Base-by-base conservation (phyloP, 768 basidiomycete genomes). In the Inosperma sp. region DNA sequence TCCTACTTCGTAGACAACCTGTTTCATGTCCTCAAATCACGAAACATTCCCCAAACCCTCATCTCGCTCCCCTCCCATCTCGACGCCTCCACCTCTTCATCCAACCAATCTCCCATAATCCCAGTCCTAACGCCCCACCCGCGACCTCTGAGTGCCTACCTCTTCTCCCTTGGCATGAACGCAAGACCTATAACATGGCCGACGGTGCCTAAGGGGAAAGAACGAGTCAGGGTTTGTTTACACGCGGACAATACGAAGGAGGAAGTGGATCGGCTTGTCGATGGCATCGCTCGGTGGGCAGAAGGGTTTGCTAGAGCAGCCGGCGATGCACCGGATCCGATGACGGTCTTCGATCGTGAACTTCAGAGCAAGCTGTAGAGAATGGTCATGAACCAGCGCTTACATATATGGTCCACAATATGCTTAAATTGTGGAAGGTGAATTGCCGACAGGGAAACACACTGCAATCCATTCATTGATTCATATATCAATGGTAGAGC, bases 211-310 rank as follows among this genome's bases (percentile, higher is more conserved):
- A 84, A 83, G 47, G 93, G 90, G 7, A 79, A 78, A 52, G 87
- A 93, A 53, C 79, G 93, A 14, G 84, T 97, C 2, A 69, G 94
- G 3, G 79, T 97, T n/a, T 97, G 94, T 64, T 60, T 97, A 22
- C 88, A 93, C 60, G 82, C 92, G 0, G 82, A 77, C 2, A 91
- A 94, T 59, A 80, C 82, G 12, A 62, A 47, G 53, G 73, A 69
- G 31, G 84, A 94, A 23, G 74, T 95, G 3, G 77, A 81, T 31
- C 62, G 66, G 12, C 68, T 96, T 16, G 74, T 80, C 0, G 49
- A 63, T 2, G 80, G 74, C 0, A 72, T 84, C 41, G 51, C 80
- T 2, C 59, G 49, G 16, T 83, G 80, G 80, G 80, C 74, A 1
- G 51, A 62, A 26, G 72, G n/a, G n/a, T n/a, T n/a, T n/a, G n/a